Percentiles rank a stretch among this genome's conserved stretches.
Evolutionary conservation across 2,329 filamentous ascomycete genomes (phyloP).

Genomic region (Byssothecium circinans): DNA sequence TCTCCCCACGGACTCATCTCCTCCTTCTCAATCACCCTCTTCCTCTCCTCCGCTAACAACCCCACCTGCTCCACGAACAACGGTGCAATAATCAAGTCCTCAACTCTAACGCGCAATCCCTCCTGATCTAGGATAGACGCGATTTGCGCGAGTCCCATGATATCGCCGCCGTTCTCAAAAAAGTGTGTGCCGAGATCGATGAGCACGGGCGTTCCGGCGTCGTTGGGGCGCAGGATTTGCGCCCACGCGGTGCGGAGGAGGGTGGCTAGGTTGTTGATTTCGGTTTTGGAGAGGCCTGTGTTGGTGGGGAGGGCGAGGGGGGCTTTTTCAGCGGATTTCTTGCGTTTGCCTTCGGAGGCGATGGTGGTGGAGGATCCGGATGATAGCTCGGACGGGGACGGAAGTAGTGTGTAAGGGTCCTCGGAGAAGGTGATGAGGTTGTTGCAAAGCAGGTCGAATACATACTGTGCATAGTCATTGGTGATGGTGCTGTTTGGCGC

Average conservation of each 20-base stretch:
- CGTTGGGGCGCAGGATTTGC: constrained; percentile 30
- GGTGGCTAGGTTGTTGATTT: constrained; percentile 24
- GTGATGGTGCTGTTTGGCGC: constrained; percentile 51
- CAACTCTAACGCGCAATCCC: constrained; percentile 29
- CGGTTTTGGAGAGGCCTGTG: constrained; percentile 28
- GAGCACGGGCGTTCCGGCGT: constrained; percentile 19
- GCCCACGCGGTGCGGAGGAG: constrained; percentile 33
- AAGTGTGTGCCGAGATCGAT: constrained; percentile 33
- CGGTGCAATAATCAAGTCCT: constrained; percentile 36
- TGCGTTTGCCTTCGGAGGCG: constrained; percentile 23
- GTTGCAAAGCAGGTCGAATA: constrained; percentile 40
- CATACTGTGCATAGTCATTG: constrained; percentile 55
- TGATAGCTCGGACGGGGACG: constrained; percentile 28
- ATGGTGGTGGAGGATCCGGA: constrained; percentile 28
- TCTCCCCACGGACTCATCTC: constrained; percentile 34
- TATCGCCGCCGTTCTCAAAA: constrained; percentile 39
- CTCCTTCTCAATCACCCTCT: constrained; percentile 32
- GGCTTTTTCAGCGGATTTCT: constrained; percentile 28
- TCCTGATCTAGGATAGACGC: constrained; percentile 32
- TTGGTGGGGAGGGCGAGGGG: constrained; percentile 27
- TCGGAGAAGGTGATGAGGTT: constrained; percentile 30
- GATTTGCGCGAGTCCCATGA: constrained; percentile 39
- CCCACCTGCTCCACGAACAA: constrained; percentile 35
- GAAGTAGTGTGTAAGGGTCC: constrained; percentile 31
- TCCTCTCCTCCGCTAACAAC: constrained; percentile 27